Evolutionary conservation across 768 basidiomycete genomes (phyloP), one percentile per base, ranked within the genome.

Genomic region (Boletus speciosus): DNA sequence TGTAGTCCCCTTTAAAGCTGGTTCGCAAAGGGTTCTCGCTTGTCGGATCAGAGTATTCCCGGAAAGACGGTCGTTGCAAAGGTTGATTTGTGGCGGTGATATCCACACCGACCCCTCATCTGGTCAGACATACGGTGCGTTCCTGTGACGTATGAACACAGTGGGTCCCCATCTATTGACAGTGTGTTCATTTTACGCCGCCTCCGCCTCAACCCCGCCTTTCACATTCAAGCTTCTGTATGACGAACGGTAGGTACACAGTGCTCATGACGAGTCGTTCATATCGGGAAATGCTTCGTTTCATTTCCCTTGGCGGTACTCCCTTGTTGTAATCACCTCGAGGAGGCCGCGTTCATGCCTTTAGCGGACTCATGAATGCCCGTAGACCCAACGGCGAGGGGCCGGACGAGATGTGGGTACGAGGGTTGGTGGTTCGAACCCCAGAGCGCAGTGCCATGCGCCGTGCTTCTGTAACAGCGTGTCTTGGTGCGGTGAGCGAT

Each of bases 151-250:
- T 60, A 68, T 51, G 34, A 64, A 36, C 45, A 42, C 57, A 21
- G 44, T 34, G 29, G 29, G 36, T 41, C 44, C 44, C n/a, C 19
- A 37, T 50, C 25, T 21, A 38, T 35, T 23, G 31, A 40, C 35
- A 21, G 7, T 53, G 42, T 51, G 15, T 62, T 55, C 53, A 56
- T 58, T 50, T 60, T 27, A 51, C 55, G 61, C 67, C 63, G 55
- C 66, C 60, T 58, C 67, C 64, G 66, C 62, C 35, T 56, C 57
- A 66, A 67, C 66, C 67, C 66, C 67, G 50, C 66, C 56, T 59
- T 61, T 61, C 45, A 45, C 54, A 45, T 35, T 37, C 36, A 42
- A 21, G 57, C 45, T 56, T 59, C 56, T 49, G n/a, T 40, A 64
- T 61, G 62, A 64, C 54, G 59, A 49, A 47, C 8, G 51, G 46